Conservation (phyloP, 805 yeast species). For the Maudiozyma bulderi region DNA sequence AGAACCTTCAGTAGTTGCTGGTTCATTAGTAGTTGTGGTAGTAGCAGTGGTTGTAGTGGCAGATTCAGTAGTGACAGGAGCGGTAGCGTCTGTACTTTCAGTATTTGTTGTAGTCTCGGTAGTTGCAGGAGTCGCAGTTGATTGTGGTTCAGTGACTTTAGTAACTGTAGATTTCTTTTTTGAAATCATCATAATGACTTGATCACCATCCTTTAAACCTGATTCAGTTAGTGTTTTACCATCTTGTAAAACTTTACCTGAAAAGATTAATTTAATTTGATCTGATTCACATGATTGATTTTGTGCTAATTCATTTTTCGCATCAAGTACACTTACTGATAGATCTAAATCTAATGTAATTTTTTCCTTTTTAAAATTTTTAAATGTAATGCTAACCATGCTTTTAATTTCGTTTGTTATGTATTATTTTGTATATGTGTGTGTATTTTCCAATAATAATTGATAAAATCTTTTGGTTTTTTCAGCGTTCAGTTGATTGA, state of each 20-base stretch:
- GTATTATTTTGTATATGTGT: neutral
- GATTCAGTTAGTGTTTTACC: constrained; percentile 61
- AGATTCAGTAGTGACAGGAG: constrained; percentile 5
- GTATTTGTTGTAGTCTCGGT: constrained; percentile 5
- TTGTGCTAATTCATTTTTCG: constrained; percentile 63
- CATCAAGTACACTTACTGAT: constrained; percentile 54
- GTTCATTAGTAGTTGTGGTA: neutral
- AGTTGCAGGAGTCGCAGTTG: constrained; percentile 16
- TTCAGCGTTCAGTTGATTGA: too few species aligned
- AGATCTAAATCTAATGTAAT: constrained; percentile 70
- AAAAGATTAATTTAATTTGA: constrained; percentile 82
- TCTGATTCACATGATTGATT: constrained; percentile 58
- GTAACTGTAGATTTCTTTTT: constrained; percentile 33
- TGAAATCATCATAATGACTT: constrained; percentile 85
- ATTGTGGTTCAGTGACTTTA: constrained; percentile 13
- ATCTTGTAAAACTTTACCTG: constrained; percentile 85
- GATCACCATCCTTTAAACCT: constrained; percentile 75
- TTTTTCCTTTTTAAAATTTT: constrained; percentile 88
- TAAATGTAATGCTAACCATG: constrained; percentile 37
- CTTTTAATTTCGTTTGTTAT: neutral
- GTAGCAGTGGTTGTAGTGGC: neutral
- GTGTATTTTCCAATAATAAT: neutral
- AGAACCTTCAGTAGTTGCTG: constrained; percentile 4
- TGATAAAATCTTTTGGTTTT: too few species aligned
- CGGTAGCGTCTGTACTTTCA: constrained; percentile 1